Evolutionary conservation across 2,329 filamentous ascomycete species (phyloP).

Genomic region (Coniochaeta sp.): DNA sequence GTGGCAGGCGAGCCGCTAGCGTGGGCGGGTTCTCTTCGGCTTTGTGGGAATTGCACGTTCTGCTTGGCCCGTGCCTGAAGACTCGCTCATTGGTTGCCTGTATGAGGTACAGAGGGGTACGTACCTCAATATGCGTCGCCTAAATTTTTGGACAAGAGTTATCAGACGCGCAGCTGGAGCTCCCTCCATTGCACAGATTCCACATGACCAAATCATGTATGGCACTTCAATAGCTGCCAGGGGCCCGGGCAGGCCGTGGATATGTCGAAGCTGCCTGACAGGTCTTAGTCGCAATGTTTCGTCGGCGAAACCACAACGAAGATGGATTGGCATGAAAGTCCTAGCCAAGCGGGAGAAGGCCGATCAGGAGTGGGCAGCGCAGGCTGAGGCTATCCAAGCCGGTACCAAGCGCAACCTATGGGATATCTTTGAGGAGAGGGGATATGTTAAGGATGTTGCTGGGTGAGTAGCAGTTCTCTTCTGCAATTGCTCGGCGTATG

Average conservation of each 20-base stretch:
- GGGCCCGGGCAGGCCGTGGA: neutral
- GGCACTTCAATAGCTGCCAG: neutral
- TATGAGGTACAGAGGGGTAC: neutral
- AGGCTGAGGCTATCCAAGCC: conserved; percentile 37
- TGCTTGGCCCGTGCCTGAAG: neutral
- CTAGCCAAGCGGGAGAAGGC: conserved; percentile 35
- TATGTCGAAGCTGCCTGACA: conserved; percentile 10
- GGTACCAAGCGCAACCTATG: conserved; percentile 50
- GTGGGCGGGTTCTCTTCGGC: conserved; percentile 8
- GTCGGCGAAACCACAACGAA: conserved; percentile 15
- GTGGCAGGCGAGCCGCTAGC: neutral
- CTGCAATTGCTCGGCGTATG: neutral
- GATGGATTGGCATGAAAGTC: conserved; percentile 33
- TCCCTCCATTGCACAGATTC: neutral
- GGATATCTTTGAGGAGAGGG: conserved; percentile 62
- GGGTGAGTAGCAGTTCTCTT: conserved; percentile 44
- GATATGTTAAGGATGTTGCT: conserved; percentile 66
- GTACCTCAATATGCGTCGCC: neutral
- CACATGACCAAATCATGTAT: neutral
- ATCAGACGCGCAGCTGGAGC: neutral
- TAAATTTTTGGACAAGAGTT: neutral
- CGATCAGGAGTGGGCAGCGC: conserved; percentile 38
- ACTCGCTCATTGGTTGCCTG: neutral
- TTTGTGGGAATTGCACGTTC: conserved; percentile 21
- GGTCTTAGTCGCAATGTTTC: conserved; percentile 4